A percentile compares a stretch with the other conserved stretches of the same genome.
Conservation (phyloP, 1,139 yeast genomes). For the Kluyveromyces marxianus region DNA sequence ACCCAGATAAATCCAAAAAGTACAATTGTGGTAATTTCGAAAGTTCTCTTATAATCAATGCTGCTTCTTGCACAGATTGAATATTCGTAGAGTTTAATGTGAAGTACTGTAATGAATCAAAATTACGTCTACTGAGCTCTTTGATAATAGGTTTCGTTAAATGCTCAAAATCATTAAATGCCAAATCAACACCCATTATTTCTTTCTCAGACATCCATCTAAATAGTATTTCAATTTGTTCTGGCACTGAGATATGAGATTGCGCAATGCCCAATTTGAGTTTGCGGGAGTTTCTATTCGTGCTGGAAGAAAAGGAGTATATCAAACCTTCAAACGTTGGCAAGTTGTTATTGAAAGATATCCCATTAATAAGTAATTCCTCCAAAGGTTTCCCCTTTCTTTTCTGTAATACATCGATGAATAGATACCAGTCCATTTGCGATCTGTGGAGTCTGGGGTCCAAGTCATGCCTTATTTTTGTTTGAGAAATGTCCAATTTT, state of each 20-base stretch:
- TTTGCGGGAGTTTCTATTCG: conserved; percentile 41
- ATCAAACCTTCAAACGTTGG: conserved; percentile 46
- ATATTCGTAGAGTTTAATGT: conserved; percentile 67
- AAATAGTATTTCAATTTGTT: conserved; percentile 49
- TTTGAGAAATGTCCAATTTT: conserved; percentile 76
- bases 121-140: conserved; percentile 21
- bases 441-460: conserved; percentile 49
- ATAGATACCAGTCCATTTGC: conserved; percentile 69
- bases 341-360: conserved; percentile 41
- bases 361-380: conserved; percentile 77
- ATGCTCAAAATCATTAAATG: conserved; percentile 64
- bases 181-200: conserved; percentile 78
- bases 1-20: conserved; percentile 69
- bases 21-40: conserved; percentile 50
- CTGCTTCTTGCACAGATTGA: conserved; percentile 45
- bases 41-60: conserved; percentile 44
- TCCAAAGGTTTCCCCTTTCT: conserved; percentile 62
- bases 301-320: conserved; percentile 21
- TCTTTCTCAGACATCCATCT: conserved; percentile 53
- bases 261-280: conserved; percentile 73
- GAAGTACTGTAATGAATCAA: conserved; percentile 40
- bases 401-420: conserved; percentile 47
- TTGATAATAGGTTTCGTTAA: conserved; percentile 39
- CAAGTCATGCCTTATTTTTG: conserved; percentile 49
- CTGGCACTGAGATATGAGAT: conserved; percentile 47